phyloP scores from a whole-genome alignment of 2,329 filamentous ascomycete species.

The Paraconiothyrium brasiliense region DNA sequence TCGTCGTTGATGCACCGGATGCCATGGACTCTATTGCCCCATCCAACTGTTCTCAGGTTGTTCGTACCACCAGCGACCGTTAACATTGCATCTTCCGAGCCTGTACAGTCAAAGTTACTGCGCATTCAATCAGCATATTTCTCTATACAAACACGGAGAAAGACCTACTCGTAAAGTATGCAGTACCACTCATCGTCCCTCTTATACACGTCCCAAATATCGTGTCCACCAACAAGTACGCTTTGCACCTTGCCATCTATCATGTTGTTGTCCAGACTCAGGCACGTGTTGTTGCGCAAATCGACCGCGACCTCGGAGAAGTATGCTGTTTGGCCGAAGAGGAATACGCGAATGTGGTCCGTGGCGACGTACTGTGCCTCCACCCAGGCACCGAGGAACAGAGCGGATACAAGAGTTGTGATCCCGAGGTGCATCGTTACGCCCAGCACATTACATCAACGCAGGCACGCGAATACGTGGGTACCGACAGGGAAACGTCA shows the following conservation, averaged over 20 bases:
- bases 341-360: constrained; percentile 44
- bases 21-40: constrained; percentile 40
- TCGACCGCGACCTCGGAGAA: constrained; percentile 44
- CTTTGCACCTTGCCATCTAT: constrained; percentile 47
- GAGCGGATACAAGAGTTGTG: constrained; percentile 1
- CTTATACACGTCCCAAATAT: constrained; percentile 34
- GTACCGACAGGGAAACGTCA: not conserved
- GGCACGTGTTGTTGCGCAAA: constrained; percentile 39
- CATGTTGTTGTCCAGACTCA: constrained; percentile 45
- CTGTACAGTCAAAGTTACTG: constrained; percentile 45
- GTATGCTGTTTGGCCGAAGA: constrained; percentile 46
- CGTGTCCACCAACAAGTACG: constrained; percentile 42
- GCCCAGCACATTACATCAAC: not conserved
- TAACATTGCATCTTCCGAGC: constrained; percentile 29
- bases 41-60: constrained; percentile 41
- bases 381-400: constrained; percentile 22
- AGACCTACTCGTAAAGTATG: constrained; percentile 45
- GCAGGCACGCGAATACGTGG: not conserved
- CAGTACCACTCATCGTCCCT: constrained; percentile 46
- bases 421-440: not conserved
- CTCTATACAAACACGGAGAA: not conserved
- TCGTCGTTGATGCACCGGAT: constrained; percentile 37
- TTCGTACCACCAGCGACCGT: constrained; percentile 43
- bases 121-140: constrained; percentile 11
- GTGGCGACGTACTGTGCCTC: constrained; percentile 24